Conservation (phyloP, 495 filamentous ascomycete species). For the Friedmanniomyces simplex region DNA sequence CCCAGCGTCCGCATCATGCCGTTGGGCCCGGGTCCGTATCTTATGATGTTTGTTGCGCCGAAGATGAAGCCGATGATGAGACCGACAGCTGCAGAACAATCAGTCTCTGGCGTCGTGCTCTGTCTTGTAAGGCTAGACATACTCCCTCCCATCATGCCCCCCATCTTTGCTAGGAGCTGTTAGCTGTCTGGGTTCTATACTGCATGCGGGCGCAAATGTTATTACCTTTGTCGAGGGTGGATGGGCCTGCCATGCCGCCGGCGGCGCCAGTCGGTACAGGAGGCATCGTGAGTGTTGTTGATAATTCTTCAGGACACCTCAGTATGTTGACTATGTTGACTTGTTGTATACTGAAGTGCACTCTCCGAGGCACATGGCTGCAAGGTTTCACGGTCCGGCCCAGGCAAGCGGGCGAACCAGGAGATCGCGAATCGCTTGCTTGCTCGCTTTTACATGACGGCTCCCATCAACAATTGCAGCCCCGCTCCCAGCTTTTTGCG, state of each 20-base stretch:
- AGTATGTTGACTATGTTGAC: neutral
- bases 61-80: constrained; percentile 96
- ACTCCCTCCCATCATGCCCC: constrained; percentile 95
- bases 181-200: constrained; percentile 4
- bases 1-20: constrained; percentile 86
- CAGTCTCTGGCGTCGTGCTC: neutral
- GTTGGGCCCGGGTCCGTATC: constrained; percentile 86
- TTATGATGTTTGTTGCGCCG: constrained; percentile 86
- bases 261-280: constrained; percentile 55
- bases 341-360: too few species aligned
- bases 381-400: neutral
- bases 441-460: too few species aligned
- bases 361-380: too few species aligned
- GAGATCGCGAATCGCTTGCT: constrained; percentile 15
- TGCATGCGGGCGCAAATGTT: neutral
- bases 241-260: constrained; percentile 48
- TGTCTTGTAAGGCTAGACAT: constrained; percentile 37
- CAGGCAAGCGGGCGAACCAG: too few species aligned
- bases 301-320: too few species aligned
- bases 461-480: too few species aligned
- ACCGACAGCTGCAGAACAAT: constrained; percentile 61
- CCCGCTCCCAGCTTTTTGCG: too few species aligned
- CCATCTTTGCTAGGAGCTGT: constrained; percentile 80
- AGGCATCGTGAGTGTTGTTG: constrained; percentile 44
- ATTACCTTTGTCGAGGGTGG: constrained; percentile 84